A percentile compares a stretch with the other conserved stretches of the same genome.
These are phyloP conservation scores for Suhomyces kunorum DNA, from an alignment of 1,139 yeast genomes.

Conservation along the genomic window DNA sequence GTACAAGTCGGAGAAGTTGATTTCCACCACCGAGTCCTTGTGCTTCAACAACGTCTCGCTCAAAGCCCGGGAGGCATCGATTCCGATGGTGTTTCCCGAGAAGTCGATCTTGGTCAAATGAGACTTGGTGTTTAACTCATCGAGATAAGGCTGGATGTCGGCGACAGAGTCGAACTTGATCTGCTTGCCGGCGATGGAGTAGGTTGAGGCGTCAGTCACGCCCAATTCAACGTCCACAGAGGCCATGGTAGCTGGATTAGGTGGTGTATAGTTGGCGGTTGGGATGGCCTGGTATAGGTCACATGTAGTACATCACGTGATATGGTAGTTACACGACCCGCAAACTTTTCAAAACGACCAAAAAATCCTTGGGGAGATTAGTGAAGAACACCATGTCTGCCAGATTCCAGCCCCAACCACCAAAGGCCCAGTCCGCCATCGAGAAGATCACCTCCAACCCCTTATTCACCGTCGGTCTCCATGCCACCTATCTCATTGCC, in stretches of 20 bases:
- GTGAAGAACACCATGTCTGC: conserved; percentile 18
- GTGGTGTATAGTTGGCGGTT: neutral
- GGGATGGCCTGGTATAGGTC: neutral
- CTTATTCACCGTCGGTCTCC: conserved; percentile 60
- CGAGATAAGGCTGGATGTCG: conserved; percentile 70
- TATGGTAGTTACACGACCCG: neutral
- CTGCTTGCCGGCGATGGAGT: conserved; percentile 75
- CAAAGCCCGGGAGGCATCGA: conserved; percentile 77
- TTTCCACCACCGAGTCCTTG: conserved; percentile 55
- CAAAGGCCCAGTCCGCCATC: conserved; percentile 38
- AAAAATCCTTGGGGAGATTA: neutral
- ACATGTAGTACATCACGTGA: neutral
- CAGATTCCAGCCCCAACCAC: conserved; percentile 19
- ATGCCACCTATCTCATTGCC: conserved; percentile 64
- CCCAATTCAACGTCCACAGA: conserved; percentile 31
- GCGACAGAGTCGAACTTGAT: conserved; percentile 69
- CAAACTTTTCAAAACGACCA: neutral
- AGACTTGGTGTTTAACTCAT: conserved; percentile 46
- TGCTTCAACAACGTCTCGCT: conserved; percentile 60
- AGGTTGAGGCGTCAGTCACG: conserved; percentile 34
- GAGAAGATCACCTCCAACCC: conserved; percentile 62
- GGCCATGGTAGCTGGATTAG: conserved; percentile 18
- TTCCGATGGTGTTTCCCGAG: conserved; percentile 92
- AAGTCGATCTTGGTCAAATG: conserved; percentile 65
- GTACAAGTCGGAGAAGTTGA: conserved; percentile 87